Evolutionary conservation across 139 green algal species (phyloP), one percentile per base, ranked within the genome.

Genomic region (Chlamydomonas sp.): DNA sequence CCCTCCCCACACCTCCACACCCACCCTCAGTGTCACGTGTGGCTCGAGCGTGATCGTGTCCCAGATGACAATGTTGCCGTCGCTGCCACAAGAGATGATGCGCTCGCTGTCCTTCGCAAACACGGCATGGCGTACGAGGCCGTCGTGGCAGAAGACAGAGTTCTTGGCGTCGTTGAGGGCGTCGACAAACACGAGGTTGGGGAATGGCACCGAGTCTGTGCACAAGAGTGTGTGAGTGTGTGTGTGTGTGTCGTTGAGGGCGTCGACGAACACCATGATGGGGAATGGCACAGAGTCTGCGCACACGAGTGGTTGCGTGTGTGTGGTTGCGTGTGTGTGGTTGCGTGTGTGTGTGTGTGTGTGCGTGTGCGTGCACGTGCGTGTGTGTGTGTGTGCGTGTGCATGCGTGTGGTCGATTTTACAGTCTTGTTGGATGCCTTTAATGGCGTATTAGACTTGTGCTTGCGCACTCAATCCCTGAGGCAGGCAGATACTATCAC

Each of bases 71-170:
- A 79, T 54, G 35, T 66, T 61, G 35, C 67, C 58, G 5, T 74
- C 67, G 16, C 6, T 48, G 1, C 77, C 77, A n/a, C 68, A 75
- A 48, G 37, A 71, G 35, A 83, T 72, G 48, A 83, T 76, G 47
- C 67, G 69, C 48, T 58, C 65, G 1, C 57, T 69, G 43, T 76
- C 69, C 48, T 71, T 70, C 47, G 8, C 26, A 34, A 74, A 78
- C 10, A 65, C 35, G 13, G 65, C 73, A 39, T 76, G 65, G 1
- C 77, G 69, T 3, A 77, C 65, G 5, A 79, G 58, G 16, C 77
- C 77, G 16, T 83, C 77, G 54, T 83, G 77, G 72, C 73, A 83
- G 73, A 73, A 83, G 2, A 76, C 62, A 20, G 31, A 67, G 69
- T 75, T 83, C 58, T 77, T 77, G 58, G 60, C 61, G 37, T 79